phyloP scores from a whole-genome alignment of 345 rosid species.

The Rhodomyrtus tomentosa region DNA sequence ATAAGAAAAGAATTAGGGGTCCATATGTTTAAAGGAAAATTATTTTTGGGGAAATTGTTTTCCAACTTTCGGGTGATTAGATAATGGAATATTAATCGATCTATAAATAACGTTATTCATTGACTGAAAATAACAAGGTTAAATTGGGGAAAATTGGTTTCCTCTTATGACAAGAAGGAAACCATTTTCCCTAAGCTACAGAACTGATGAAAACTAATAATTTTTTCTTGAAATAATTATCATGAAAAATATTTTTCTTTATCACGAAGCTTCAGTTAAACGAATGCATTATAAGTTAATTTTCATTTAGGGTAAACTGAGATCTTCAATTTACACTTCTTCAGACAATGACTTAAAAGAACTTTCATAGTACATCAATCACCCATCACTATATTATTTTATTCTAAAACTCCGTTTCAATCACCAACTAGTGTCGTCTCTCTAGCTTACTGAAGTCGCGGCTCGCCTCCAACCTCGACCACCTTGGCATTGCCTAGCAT shows the following conservation, averaged over 20 bases:
- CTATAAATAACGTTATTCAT: not conserved
- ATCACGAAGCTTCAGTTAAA: not conserved
- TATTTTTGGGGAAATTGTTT: not conserved
- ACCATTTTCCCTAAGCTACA: not conserved
- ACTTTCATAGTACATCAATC: not conserved
- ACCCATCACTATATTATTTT: not conserved
- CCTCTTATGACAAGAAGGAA: not conserved
- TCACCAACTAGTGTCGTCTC: not conserved
- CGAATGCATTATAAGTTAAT: not conserved
- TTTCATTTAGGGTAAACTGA: not conserved
- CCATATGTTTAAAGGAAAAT: not conserved
- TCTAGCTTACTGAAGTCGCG: not conserved
- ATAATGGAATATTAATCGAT: not conserved
- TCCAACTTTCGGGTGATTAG: not conserved
- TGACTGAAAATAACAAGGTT: not conserved
- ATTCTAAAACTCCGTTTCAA: not conserved
- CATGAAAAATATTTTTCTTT: not conserved
- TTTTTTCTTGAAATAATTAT: not conserved
- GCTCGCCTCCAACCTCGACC: not conserved
- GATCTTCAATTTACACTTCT: not conserved
- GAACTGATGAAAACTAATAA: not conserved
- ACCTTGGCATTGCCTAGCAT: not conserved
- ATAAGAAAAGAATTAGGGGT: not conserved
- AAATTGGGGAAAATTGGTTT: not conserved
- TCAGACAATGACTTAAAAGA: not conserved